Evolutionary conservation across 1,284 basidiomycete genomes (phyloP).

Genomic region (Ceratorhiza oryzae-sativae): DNA sequence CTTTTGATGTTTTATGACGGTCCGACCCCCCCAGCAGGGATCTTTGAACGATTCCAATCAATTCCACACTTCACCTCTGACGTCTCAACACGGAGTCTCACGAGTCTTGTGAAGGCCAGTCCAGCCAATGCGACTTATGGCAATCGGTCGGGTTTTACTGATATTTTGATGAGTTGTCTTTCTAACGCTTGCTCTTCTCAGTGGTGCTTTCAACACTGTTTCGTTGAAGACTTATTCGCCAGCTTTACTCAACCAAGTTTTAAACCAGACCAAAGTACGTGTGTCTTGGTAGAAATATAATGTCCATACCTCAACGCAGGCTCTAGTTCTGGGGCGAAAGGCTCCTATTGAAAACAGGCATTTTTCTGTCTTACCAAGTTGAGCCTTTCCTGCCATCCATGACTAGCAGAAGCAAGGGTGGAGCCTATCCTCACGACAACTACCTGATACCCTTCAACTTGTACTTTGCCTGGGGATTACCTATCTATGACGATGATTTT

Average conservation of each 20-base stretch:
- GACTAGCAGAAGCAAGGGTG: slow-evolving; percentile 53
- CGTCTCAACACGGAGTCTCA: slow-evolving; percentile 54
- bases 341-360: slow-evolving; percentile 49
- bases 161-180: background rate
- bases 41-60: slow-evolving; percentile 59
- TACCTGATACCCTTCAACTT: slow-evolving; percentile 58
- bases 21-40: slow-evolving; percentile 57
- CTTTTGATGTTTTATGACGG: slow-evolving; percentile 62
- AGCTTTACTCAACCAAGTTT: slow-evolving; percentile 56
- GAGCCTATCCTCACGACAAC: slow-evolving; percentile 51
- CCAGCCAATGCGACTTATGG: slow-evolving; percentile 54
- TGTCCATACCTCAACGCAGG: slow-evolving; percentile 34
- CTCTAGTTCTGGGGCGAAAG: slow-evolving; percentile 52
- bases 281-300: background rate
- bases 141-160: slow-evolving; percentile 51
- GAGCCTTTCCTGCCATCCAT: slow-evolving; percentile 62
- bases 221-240: slow-evolving; percentile 55
- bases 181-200: slow-evolving; percentile 43
- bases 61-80: slow-evolving; percentile 54
- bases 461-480: slow-evolving; percentile 56
- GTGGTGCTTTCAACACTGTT: slow-evolving; percentile 60
- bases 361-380: slow-evolving; percentile 60
- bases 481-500: slow-evolving; percentile 53
- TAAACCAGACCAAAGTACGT: slow-evolving; percentile 60
- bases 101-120: slow-evolving; percentile 54